These are phyloP conservation scores for Kazachstania psychrophila DNA, from an alignment of 805 yeast genomes.

Conservation along the genomic window DNA sequence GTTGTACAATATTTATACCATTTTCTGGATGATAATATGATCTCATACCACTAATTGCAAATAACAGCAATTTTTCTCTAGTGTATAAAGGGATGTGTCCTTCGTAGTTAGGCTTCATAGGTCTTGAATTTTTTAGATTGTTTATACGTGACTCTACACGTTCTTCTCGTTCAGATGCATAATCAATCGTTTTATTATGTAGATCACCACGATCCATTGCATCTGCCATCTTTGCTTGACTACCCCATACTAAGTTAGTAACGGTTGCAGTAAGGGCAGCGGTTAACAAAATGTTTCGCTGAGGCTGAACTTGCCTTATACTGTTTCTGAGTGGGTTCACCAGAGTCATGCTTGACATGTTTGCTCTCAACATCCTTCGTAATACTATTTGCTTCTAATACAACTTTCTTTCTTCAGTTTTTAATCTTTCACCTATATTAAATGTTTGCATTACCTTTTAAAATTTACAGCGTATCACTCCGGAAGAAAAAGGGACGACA, in stretches of 20 bases:
- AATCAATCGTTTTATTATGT: slow-evolving; percentile 23
- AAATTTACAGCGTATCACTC: too few relatives aligned
- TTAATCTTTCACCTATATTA: too few relatives aligned
- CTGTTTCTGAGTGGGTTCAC: too few relatives aligned
- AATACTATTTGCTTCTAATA: too few relatives aligned
- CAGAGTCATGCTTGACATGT: too few relatives aligned
- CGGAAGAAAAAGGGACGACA: too few relatives aligned
- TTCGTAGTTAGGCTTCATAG: slow-evolving; percentile 40
- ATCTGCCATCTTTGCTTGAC: slow-evolving; percentile 48
- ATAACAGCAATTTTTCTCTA: slow-evolving; percentile 54
- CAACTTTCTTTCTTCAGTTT: too few relatives aligned
- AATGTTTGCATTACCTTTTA: too few relatives aligned
- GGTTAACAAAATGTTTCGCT: slow-evolving; percentile 3
- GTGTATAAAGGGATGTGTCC: slow-evolving; percentile 70
- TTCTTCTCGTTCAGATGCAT: slow-evolving; percentile 32
- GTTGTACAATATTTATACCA: slow-evolving; percentile 65
- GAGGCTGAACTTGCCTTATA: slow-evolving; percentile 1
- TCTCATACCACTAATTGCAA: slow-evolving; percentile 66
- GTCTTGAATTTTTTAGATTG: slow-evolving; percentile 20
- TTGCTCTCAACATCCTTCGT: too few relatives aligned
- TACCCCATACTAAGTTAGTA: slow-evolving; percentile 26
- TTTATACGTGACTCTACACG: slow-evolving; percentile 23
- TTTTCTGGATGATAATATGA: slow-evolving; percentile 69
- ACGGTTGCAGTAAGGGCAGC: slow-evolving; percentile 12
- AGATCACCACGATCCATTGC: slow-evolving; percentile 37